Evolutionary conservation across 495 filamentous ascomycete species (phyloP).

Genomic region (Astrothelium subdiscretum): DNA sequence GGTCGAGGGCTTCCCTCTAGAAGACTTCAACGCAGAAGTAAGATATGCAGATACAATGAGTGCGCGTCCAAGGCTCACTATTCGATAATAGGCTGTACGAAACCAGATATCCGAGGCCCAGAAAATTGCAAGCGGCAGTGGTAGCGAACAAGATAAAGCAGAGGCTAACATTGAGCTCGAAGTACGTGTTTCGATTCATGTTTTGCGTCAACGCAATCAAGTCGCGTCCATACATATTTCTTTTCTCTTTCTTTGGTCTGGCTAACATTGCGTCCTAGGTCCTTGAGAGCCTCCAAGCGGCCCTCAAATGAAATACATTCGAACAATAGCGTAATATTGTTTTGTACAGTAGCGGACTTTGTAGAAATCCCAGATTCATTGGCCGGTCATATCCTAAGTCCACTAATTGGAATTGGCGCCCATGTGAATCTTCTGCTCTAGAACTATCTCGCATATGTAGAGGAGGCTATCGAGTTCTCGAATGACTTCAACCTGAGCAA

Average conservation of each 20-base stretch:
- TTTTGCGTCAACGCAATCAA: neutral
- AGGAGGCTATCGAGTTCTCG: no score
- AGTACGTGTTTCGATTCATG: constrained; percentile 40
- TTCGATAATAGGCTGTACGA: constrained; percentile 40
- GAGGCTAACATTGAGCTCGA: constrained; percentile 98
- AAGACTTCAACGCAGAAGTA: constrained; percentile 87
- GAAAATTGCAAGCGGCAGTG: constrained; percentile 81
- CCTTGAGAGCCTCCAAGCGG: constrained; percentile 34
- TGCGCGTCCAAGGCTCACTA: neutral
- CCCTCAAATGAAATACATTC: constrained; percentile 25
- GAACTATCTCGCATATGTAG: no score
- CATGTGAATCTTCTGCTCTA: no score
- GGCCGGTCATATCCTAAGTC: neutral
- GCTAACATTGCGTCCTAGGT: no score
- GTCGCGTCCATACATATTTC: no score
- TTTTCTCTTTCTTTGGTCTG: no score
- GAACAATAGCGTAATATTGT: neutral
- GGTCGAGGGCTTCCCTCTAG: constrained; percentile 83
- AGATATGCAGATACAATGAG: constrained; percentile 6
- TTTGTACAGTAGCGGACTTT: neutral
- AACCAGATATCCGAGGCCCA: constrained; percentile 84
- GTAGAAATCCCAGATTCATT: neutral
- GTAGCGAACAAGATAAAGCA: constrained; percentile 94
- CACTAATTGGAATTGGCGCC: no score
- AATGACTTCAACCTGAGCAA: no score